phyloP scores from a whole-genome alignment of 2,329 filamentous ascomycete species.

The Hortaea werneckii region DNA sequence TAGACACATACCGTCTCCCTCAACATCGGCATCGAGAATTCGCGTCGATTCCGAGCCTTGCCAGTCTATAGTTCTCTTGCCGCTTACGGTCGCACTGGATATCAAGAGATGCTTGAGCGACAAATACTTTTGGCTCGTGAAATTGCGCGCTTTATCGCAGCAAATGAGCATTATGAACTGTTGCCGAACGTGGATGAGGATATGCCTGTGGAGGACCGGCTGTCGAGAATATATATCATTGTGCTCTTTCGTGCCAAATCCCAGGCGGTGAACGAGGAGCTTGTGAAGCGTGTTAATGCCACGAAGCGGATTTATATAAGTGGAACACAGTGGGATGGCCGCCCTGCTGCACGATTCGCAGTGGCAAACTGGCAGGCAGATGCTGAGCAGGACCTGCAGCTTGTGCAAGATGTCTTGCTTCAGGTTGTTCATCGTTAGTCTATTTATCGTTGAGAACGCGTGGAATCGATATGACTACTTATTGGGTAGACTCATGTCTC shows the following conservation, averaged over 20 bases:
- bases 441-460: too few relatives aligned
- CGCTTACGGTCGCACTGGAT: constrained; percentile 61
- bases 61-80: constrained; percentile 74
- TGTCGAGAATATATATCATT: constrained; percentile 54
- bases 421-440: neutral
- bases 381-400: constrained; percentile 52
- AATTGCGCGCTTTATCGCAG: constrained; percentile 54
- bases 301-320: constrained; percentile 71
- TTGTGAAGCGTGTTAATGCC: constrained; percentile 65
- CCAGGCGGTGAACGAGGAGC: constrained; percentile 48
- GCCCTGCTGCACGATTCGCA: constrained; percentile 68
- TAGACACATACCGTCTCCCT: constrained; percentile 58
- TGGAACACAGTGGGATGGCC: constrained; percentile 66
- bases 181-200: constrained; percentile 40
- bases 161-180: constrained; percentile 54
- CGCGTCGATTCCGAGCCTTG: constrained; percentile 79
- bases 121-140: constrained; percentile 63
- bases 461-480: too few relatives aligned
- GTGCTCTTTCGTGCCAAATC: constrained; percentile 70
- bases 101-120: constrained; percentile 57
- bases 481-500: too few relatives aligned
- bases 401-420: constrained; percentile 46
- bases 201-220: constrained; percentile 27
- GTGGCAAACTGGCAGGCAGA: constrained; percentile 77
- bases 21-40: constrained; percentile 85